Evolutionary conservation across 352 stramenopile genomes (phyloP), one percentile per base, ranked within the genome.

Genomic region (Globisporangium rhizosaccharum): DNA sequence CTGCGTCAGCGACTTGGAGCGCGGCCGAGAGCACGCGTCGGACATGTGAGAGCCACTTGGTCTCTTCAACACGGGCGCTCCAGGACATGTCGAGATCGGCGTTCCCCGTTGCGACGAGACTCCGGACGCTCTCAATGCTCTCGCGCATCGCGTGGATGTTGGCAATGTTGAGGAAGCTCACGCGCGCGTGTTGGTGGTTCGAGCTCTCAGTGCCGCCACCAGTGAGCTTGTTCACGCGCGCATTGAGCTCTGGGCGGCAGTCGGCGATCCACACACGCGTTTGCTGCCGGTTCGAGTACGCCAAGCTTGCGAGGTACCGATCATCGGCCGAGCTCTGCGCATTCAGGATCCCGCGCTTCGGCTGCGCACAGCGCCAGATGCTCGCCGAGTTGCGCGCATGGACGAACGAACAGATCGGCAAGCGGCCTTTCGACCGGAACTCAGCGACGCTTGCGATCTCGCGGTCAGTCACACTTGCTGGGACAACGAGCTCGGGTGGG

Each of bases 91-190:
- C 72, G 17, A 90, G 71, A 7, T 92, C 72, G 9, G 74, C 55
- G 33, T 81, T 81, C n/a, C 45, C 61, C 0, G 57, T 68, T 1
- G 33, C 28, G 0, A 88, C 74, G 26, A 92, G 71, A 7, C 61
- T 64, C 23, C 80, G 73, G 3, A 97, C 63, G 44, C 65, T 72
- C 53, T 92, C 78, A 20, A 96, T 69, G 60, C 76, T 90, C 51
- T 97, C 86, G 15, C 92, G 85, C 82, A 98, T 94, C 9, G 85
- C 88, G 62, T 98, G 92, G 57, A 98, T 98, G 70, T 98, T 97
- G 17, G 84, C 85, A 56, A 98, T 97, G 64, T 96, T 90, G 17
- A 96, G 72, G 59, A 96, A 97, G 10, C 68, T 84, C 46, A 97
- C 70, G 10, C 65, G 74, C 8, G 83, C 81, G 51, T 96, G 90